phyloP scores from a whole-genome alignment of 139 green algal species.

The Chlamydomonas sphaeroides region DNA sequence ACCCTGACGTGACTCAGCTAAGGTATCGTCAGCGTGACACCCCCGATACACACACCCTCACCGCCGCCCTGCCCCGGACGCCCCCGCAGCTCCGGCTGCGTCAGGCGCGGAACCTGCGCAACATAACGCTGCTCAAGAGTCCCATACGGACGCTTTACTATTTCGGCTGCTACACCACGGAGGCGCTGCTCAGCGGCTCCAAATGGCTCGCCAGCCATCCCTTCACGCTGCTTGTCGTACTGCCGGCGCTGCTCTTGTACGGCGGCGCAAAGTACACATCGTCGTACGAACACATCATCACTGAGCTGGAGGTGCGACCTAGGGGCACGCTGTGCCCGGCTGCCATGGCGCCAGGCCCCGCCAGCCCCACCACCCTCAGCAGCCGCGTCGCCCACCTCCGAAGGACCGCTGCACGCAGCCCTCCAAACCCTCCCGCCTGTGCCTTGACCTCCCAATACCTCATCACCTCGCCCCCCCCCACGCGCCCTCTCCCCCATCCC shows the following conservation, averaged over 20 bases:
- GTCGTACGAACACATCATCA: not conserved
- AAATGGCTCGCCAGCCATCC: constrained; percentile 72
- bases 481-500: not conserved
- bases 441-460: not conserved
- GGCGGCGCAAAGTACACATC: constrained; percentile 34
- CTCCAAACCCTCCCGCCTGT: not conserved
- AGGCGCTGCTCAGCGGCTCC: constrained; percentile 32
- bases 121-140: constrained; percentile 64
- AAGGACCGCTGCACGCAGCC: too few species aligned
- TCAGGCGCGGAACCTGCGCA: constrained; percentile 31
- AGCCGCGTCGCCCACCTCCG: too few species aligned
- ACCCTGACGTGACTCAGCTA: too few species aligned
- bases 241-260: constrained; percentile 72
- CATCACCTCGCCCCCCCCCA: too few species aligned
- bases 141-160: constrained; percentile 70
- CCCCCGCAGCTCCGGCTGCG: constrained; percentile 41
- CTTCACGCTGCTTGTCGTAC: constrained; percentile 69
- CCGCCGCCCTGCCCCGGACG: too few species aligned
- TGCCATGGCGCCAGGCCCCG: too few species aligned
- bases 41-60: too few species aligned
- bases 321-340: too few species aligned
- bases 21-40: too few species aligned
- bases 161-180: constrained; percentile 51
- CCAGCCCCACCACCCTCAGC: too few species aligned
- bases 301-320: constrained; percentile 33